These are phyloP conservation scores for Verticillium nubilum DNA, from an alignment of 2,329 filamentous ascomycete genomes.

Conservation along the genomic window DNA sequence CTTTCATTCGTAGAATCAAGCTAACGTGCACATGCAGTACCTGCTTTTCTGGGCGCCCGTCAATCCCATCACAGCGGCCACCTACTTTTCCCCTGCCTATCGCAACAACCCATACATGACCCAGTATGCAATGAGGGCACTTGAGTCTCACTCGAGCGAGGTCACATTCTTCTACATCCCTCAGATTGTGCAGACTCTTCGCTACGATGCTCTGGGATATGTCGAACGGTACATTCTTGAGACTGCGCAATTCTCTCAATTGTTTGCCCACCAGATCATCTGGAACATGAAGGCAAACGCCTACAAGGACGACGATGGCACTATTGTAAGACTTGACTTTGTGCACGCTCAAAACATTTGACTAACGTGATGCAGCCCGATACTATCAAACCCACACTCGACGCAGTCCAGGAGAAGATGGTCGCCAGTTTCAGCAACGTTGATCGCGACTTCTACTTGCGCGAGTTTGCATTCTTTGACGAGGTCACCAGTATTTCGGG, in stretches of 20 bases:
- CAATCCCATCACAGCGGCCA: slow-evolving; percentile 88
- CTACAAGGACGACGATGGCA: slow-evolving; percentile 92
- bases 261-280: slow-evolving; percentile 98
- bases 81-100: slow-evolving; percentile 87
- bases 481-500: slow-evolving; percentile 95
- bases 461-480: slow-evolving; percentile 96
- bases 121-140: slow-evolving; percentile 91
- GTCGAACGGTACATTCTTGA: slow-evolving; percentile 96
- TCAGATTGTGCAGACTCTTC: slow-evolving; percentile 91
- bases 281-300: slow-evolving; percentile 99
- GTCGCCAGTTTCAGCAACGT: slow-evolving; percentile 72
- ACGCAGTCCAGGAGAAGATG: slow-evolving; percentile 82
- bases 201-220: slow-evolving; percentile 90
- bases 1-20: slow-evolving; percentile 2
- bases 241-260: slow-evolving; percentile 93
- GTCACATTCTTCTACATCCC: slow-evolving; percentile 99
- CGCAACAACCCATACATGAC: slow-evolving; percentile 87
- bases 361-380: slow-evolving; percentile 57
- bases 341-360: not conserved
- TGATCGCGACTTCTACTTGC: slow-evolving; percentile 84
- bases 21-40: slow-evolving; percentile 52
- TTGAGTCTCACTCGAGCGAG: slow-evolving; percentile 93
- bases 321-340: slow-evolving; percentile 55
- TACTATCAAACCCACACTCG: slow-evolving; percentile 85
- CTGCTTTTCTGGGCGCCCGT: slow-evolving; percentile 89